Evolutionary conservation across 2,329 filamentous ascomycete genomes (phyloP).

Genomic region (Fusarium palustre): DNA sequence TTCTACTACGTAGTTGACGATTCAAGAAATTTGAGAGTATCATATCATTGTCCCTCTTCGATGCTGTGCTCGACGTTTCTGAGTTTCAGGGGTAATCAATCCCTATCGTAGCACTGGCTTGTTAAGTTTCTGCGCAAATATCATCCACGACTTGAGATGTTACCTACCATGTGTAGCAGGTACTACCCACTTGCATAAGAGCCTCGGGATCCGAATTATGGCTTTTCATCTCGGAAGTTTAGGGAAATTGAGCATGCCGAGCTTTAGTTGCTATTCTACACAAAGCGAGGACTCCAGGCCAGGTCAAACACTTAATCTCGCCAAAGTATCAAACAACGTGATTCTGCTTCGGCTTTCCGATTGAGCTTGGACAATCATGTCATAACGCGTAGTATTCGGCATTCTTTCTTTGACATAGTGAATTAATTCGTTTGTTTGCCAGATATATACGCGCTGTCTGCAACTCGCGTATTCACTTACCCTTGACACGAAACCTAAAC

Average conservation of each 20-base stretch:
- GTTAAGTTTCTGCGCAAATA: neutral
- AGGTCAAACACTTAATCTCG: constrained; percentile 31
- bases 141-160: neutral
- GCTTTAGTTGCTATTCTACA: constrained; percentile 16
- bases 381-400: neutral
- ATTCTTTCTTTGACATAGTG: neutral
- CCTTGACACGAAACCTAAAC: neutral
- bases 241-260: constrained; percentile 39
- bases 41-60: constrained; percentile 4
- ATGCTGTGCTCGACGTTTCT: neutral
- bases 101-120: neutral
- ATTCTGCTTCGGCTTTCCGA: constrained; percentile 18
- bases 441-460: neutral
- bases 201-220: neutral
- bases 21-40: constrained; percentile 1
- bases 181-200: neutral
- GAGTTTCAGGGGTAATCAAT: neutral
- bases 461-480: neutral
- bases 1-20: neutral
- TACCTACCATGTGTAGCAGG: neutral
- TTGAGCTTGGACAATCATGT: constrained; percentile 19
- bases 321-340: constrained; percentile 37
- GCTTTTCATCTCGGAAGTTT: constrained; percentile 21
- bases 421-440: neutral
- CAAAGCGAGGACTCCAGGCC: neutral